phyloP scores from a whole-genome alignment of 441 rosid species.

The Aquilaria agallochum region DNA sequence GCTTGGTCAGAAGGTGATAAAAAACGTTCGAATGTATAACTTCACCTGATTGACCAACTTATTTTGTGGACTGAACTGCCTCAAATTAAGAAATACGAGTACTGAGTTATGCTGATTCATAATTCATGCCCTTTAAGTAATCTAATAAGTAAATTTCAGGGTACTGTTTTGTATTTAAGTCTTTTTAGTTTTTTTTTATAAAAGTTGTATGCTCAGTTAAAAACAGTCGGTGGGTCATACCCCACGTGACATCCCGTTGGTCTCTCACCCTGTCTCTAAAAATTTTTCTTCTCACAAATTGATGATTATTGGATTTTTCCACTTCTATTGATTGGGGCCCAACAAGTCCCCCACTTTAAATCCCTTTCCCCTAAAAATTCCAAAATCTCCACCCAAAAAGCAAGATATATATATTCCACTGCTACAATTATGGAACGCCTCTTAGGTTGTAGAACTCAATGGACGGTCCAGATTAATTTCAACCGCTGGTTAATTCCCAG shows the following conservation, averaged over 20 bases:
- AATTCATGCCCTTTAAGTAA: no score
- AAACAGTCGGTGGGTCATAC: constrained; percentile 43
- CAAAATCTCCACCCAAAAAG: constrained; percentile 16
- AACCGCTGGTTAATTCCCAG: background rate
- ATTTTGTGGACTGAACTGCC: no score
- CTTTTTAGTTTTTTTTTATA: no score
- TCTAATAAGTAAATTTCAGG: constrained; percentile 7
- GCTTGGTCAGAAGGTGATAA: no score
- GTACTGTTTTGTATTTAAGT: constrained; percentile 6
- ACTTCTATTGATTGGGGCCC: constrained; percentile 13
- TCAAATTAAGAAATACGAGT: no score
- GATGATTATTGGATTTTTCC: constrained; percentile 31
- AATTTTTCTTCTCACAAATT: constrained; percentile 8
- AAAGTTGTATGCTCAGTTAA: no score
- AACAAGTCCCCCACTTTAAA: background rate
- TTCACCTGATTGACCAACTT: no score
- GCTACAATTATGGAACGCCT: constrained; percentile 15
- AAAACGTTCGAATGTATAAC: no score
- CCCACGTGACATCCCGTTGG: constrained; percentile 65
- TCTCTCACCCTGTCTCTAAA: background rate
- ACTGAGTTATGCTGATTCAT: no score
- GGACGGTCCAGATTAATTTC: constrained; percentile 12
- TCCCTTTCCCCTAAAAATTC: constrained; percentile 18
- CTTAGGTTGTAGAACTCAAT: constrained; percentile 11
- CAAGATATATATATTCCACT: constrained; percentile 16